Evolutionary conservation across 306 rosid species (phyloP).

Genomic region (Trifolium dubium): DNA sequence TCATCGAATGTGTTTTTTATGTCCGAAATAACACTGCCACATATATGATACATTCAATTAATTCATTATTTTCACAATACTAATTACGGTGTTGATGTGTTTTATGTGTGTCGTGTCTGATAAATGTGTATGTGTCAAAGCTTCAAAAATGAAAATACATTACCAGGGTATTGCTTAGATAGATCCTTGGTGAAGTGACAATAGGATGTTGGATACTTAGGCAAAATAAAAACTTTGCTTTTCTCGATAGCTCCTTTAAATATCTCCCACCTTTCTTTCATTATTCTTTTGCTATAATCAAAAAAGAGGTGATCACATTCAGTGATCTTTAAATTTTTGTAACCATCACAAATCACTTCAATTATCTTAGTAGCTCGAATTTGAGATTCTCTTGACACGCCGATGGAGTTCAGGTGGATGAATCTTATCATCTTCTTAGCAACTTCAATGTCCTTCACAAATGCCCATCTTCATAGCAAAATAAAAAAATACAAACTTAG

Average conservation of each 20-base stretch:
- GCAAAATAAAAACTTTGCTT: constrained; percentile 49
- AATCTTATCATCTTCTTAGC: constrained; percentile 69
- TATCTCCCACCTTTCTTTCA: constrained; percentile 73
- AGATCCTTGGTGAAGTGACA: constrained; percentile 60
- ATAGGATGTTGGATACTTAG: constrained; percentile 43
- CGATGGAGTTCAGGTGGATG: constrained; percentile 65
- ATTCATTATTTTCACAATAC: too few species aligned
- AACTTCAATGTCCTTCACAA: constrained; percentile 73
- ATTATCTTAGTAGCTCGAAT: constrained; percentile 69
- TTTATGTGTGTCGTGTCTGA: too few species aligned
- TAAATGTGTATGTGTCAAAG: not conserved
- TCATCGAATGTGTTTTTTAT: too few species aligned
- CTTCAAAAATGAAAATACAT: not conserved
- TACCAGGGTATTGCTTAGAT: constrained; percentile 64
- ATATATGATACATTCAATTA: too few species aligned
- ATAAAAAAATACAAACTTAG: not conserved
- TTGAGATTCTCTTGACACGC: constrained; percentile 85
- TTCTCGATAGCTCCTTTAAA: constrained; percentile 46
- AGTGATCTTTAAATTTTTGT: constrained; percentile 44
- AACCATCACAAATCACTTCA: constrained; percentile 60
- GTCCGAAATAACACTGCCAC: not conserved
- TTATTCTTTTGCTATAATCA: constrained; percentile 39
- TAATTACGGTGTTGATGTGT: too few species aligned
- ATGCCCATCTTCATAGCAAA: constrained; percentile 64
- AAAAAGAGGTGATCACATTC: constrained; percentile 55